phyloP scores from a whole-genome alignment of 1,284 basidiomycete genomes.

The Ustilago crameri region DNA sequence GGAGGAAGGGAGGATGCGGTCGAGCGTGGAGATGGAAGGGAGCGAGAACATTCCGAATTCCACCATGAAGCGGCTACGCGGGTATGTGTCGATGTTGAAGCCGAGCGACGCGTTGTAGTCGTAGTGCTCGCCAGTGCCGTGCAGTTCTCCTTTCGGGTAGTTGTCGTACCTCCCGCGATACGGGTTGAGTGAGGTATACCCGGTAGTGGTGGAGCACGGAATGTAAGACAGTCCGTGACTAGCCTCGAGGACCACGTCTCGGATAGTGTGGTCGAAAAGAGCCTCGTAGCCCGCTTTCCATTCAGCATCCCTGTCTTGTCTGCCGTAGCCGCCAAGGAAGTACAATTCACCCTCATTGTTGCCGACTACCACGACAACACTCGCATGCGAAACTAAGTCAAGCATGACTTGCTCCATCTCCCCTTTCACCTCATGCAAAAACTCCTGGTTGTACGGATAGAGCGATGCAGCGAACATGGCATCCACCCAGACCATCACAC shows the following conservation, averaged over 20 bases:
- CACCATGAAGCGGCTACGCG: constrained; percentile 74
- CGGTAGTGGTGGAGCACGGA: constrained; percentile 73
- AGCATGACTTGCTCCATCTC: constrained; percentile 75
- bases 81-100: constrained; percentile 74
- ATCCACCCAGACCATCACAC: constrained; percentile 77
- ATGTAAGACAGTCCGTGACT: constrained; percentile 75
- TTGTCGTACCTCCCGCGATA: constrained; percentile 74
- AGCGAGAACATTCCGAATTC: constrained; percentile 78
- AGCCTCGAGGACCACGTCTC: constrained; percentile 72
- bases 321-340: constrained; percentile 30
- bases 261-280: constrained; percentile 71
- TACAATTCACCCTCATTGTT: constrained; percentile 56
- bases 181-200: constrained; percentile 74
- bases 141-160: constrained; percentile 72
- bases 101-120: constrained; percentile 74
- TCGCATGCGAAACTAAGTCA: constrained; percentile 74
- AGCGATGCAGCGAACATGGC: constrained; percentile 73
- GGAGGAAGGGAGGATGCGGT: constrained; percentile 72
- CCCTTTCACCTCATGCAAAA: constrained; percentile 73
- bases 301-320: constrained; percentile 13
- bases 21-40: constrained; percentile 76
- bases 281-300: constrained; percentile 42
- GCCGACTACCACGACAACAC: constrained; percentile 36
- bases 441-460: constrained; percentile 71
- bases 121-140: constrained; percentile 70